These are phyloP conservation scores for Aspergillus hancockii DNA, from an alignment of 495 filamentous ascomycete species.

Conservation along the genomic window DNA sequence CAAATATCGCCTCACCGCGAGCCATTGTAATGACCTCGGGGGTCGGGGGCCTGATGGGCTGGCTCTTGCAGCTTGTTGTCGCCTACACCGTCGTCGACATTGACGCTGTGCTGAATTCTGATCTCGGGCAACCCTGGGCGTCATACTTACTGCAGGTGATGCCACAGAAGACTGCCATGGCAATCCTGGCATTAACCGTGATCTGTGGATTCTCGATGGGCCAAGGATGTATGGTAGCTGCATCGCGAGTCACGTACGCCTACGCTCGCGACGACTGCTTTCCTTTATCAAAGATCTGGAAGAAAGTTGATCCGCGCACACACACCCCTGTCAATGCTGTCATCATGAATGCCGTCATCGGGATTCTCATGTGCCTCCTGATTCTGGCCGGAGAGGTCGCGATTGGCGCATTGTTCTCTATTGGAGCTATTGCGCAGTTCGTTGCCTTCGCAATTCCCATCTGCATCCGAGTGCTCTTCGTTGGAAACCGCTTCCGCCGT, in stretches of 20 bases:
- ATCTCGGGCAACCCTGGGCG: conserved; percentile 75
- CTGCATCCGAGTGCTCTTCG: conserved; percentile 72
- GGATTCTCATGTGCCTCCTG: conserved; percentile 63
- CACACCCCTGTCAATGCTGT: conserved; percentile 78
- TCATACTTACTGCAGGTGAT: conserved; percentile 72
- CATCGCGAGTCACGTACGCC: conserved; percentile 75
- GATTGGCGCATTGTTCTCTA: conserved; percentile 74
- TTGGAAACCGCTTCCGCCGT: conserved; percentile 65
- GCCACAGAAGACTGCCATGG: conserved; percentile 64
- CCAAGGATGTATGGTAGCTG: conserved; percentile 81
- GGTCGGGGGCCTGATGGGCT: conserved; percentile 69
- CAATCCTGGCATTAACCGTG: conserved; percentile 69
- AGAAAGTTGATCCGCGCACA: conserved; percentile 65
- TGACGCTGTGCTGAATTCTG: conserved; percentile 56
- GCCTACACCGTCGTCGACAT: conserved; percentile 80
- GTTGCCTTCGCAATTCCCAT: conserved; percentile 76
- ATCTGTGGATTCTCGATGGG: conserved; percentile 80
- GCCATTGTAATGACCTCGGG: conserved; percentile 75
- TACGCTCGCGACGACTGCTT: conserved; percentile 81
- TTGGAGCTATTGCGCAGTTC: conserved; percentile 74
- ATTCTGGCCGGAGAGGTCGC: conserved; percentile 68
- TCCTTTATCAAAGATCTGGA: conserved; percentile 63
- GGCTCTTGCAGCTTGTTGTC: conserved; percentile 75
- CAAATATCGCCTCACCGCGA: conserved; percentile 70
- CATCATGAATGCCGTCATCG: conserved; percentile 68